Percentiles rank a stretch among this genome's conserved stretches.
Conservation (phyloP, 1,284 basidiomycete species). For the Violaceomyces palustris region DNA sequence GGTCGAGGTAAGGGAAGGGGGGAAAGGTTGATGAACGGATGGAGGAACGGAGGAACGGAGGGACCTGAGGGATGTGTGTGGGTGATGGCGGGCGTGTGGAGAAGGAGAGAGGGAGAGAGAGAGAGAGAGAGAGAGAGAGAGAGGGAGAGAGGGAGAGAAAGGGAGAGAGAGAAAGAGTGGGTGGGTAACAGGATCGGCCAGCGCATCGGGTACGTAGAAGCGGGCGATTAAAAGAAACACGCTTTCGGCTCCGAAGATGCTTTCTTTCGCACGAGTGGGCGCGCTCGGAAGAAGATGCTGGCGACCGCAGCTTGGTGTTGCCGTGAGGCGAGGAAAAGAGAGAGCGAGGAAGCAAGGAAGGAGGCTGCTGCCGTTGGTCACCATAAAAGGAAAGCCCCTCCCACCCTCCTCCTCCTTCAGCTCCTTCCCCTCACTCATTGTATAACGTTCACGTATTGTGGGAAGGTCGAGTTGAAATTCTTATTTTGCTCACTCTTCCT, state of each 20-base stretch:
- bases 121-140: not conserved
- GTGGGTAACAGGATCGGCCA: not conserved
- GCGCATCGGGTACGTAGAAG: slow-evolving; percentile 1
- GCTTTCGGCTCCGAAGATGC: not conserved
- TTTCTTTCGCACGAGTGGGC: not conserved
- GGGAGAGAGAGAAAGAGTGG: slow-evolving; percentile 3
- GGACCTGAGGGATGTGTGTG: slow-evolving; percentile 8
- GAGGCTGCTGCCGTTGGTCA: not conserved
- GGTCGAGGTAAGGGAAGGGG: too few relatives aligned
- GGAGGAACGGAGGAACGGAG: slow-evolving; percentile 1
- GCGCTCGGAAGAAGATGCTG: not conserved
- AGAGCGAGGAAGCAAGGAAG: not conserved
- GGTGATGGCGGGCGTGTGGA: not conserved
- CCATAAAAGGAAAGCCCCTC: not conserved
- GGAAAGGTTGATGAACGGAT: not conserved
- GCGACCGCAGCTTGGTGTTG: not conserved
- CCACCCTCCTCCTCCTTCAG: not conserved
- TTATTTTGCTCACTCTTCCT: slow-evolving; percentile 9
- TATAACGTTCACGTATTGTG: slow-evolving; percentile 39
- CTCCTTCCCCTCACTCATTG: slow-evolving; percentile 33
- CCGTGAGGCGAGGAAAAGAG: slow-evolving; percentile 10
- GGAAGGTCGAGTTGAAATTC: slow-evolving; percentile 32
- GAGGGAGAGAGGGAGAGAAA: not conserved
- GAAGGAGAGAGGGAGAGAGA: too few relatives aligned
- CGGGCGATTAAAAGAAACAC: not conserved